Evolutionary conservation across 2,329 filamentous ascomycete species (phyloP).

Genomic region (Chaetomium sp.): DNA sequence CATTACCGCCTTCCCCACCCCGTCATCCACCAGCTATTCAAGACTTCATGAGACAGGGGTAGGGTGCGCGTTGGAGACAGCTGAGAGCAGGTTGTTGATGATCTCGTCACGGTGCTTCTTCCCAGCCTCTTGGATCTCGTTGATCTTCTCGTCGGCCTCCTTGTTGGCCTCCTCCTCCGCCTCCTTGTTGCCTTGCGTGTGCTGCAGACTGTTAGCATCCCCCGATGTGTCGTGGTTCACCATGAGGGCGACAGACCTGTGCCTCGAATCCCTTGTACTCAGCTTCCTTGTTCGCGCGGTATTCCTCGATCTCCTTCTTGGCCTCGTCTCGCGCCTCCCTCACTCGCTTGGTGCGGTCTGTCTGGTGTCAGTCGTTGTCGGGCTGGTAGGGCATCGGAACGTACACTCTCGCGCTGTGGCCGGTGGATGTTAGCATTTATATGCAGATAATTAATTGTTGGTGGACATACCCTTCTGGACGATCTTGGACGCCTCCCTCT

Average conservation of each 20-base stretch:
- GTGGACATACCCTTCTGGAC: constrained; percentile 80
- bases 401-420: constrained; percentile 34
- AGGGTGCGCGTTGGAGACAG: constrained; percentile 83
- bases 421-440: constrained; percentile 23
- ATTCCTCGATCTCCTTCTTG: constrained; percentile 96
- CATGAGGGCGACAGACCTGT: constrained; percentile 47
- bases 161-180: constrained; percentile 78
- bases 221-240: neutral
- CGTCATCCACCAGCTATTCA: neutral
- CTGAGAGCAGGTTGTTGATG: constrained; percentile 77
- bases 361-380: constrained; percentile 14
- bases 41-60: constrained; percentile 47
- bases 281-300: constrained; percentile 84
- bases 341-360: constrained; percentile 93
- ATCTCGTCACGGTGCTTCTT: constrained; percentile 79
- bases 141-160: constrained; percentile 79
- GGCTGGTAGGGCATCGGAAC: constrained; percentile 2
- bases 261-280: constrained; percentile 96
- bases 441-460: neutral
- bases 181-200: constrained; percentile 83
- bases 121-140: constrained; percentile 78
- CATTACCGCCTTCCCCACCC: neutral
- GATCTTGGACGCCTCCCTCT: constrained; percentile 98
- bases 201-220: constrained; percentile 56
- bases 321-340: constrained; percentile 95